Evolutionary conservation across 129 eudicot species (phyloP), one percentile per base, ranked within the genome.

Genomic region (Lactuca saligna): DNA sequence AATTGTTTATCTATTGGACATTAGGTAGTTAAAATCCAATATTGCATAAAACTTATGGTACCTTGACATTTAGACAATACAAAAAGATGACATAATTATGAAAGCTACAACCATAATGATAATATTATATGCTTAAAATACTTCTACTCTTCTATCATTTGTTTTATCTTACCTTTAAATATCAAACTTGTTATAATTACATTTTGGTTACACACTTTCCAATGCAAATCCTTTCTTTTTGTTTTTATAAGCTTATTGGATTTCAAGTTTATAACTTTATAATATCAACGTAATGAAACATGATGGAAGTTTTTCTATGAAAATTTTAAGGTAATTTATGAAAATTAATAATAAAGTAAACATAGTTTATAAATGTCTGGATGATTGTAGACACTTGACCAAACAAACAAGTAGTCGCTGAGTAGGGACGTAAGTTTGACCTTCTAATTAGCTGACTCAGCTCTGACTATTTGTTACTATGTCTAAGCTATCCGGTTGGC

Each of bases 401-500:
- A 14, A 59, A 56, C 70, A 12, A 10, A 39, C 12, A 12, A 65
- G 38, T 14, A 73, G 79, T 74, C 49, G 66, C 25, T 65, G 60
- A 33, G 69, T 72, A 41, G 77, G 77, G 77, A 13, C 54, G 9
- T 12, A 14, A 17, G 51, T 74, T 74, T 74, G 73, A 65, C 73
- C 61, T 74, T 74, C 60, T 2, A 32, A 39, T 44, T 44, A 35
- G 49, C 61, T 74, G 79, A 74, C 61, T 74, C 79, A 74, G 73
- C 79, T 34, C 73, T 57, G 73, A 74, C 67, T 65, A 65, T 74
- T 11, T 44, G 11, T 29, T 3, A 63, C 6, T 41, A 16, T 4
- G 57, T 17, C 64, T 57, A 69, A 10, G 69, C 12, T 41, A 70
- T 70, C 66, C 75, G 17, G 9, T 66, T 48, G 3, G 12, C 10